A percentile compares a stretch with the other conserved stretches of the same genome.
phyloP scores from a whole-genome alignment of 2,329 filamentous ascomycete genomes.

The Polychaeton citri region DNA sequence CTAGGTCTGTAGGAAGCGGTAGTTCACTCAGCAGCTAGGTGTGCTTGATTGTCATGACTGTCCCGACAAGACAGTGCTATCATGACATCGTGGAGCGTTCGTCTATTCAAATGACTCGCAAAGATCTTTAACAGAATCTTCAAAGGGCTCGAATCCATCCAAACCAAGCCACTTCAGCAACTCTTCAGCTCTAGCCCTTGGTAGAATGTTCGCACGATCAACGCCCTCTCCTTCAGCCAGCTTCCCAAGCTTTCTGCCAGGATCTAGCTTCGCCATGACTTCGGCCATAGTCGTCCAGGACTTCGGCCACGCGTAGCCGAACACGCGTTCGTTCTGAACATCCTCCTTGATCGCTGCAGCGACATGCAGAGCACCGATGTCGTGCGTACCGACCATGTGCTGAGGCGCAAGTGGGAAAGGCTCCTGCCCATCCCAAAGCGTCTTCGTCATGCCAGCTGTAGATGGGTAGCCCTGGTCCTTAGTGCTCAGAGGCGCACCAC shows the following conservation, averaged over 20 bases:
- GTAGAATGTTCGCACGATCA: conserved; percentile 13
- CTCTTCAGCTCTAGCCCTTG: conserved; percentile 14
- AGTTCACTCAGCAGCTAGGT: too few relatives aligned
- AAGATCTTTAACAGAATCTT: conserved; percentile 14
- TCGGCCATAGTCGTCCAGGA: conserved; percentile 33
- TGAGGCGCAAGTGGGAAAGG: conserved; percentile 1
- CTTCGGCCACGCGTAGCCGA: conserved; percentile 37
- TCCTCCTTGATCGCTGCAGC: conserved; percentile 35
- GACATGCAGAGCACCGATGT: conserved; percentile 39
- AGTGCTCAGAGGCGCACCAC: conserved; percentile 9
- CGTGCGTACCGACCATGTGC: conserved; percentile 35
- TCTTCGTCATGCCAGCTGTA: conserved; percentile 1
- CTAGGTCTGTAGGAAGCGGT: too few relatives aligned
- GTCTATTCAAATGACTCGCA: too few relatives aligned
- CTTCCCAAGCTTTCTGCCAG: conserved; percentile 16
- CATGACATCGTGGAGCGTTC: too few relatives aligned
- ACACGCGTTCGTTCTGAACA: conserved; percentile 38
- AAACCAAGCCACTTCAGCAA: conserved; percentile 18
- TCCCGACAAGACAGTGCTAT: too few relatives aligned
- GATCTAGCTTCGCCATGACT: conserved; percentile 25
- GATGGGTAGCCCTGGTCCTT: conserved; percentile 4
- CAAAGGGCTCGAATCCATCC: conserved; percentile 17
- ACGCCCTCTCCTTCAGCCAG: conserved; percentile 11
- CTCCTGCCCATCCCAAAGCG: conserved; percentile 8
- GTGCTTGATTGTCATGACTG: too few relatives aligned